These are phyloP conservation scores for Periglandula ipomoeae DNA, from an alignment of 2,329 filamentous ascomycete species.

Conservation along the genomic window DNA sequence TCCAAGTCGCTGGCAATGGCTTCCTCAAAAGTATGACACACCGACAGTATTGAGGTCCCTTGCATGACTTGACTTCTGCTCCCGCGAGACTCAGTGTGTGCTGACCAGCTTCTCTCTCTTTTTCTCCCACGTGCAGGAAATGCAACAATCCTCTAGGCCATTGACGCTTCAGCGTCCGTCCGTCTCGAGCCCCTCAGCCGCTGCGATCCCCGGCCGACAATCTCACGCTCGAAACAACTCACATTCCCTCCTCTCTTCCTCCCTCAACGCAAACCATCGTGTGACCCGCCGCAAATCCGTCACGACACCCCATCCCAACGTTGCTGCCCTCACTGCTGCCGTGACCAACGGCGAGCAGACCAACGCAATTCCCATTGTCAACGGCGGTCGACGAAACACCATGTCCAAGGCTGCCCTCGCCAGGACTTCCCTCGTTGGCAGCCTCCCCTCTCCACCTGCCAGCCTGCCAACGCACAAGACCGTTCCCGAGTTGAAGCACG, in stretches of 20 bases:
- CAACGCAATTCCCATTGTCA: conserved; percentile 47
- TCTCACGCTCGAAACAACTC: conserved; percentile 68
- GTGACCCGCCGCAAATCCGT: conserved; percentile 92
- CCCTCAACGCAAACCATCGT: conserved; percentile 73
- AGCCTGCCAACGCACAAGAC: conserved; percentile 56
- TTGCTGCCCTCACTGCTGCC: conserved; percentile 66
- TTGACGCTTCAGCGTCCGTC: conserved; percentile 54
- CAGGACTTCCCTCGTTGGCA: conserved; percentile 32
- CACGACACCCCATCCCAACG: conserved; percentile 62
- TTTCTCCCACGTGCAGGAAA: conserved; percentile 39
- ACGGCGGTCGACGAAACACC: conserved; percentile 53
- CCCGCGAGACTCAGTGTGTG: conserved; percentile 23
- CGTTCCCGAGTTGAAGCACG: conserved; percentile 38
- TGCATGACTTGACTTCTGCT: conserved; percentile 21
- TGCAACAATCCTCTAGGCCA: conserved; percentile 57
- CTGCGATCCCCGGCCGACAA: conserved; percentile 50
- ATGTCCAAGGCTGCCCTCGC: conserved; percentile 50
- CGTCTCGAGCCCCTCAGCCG: conserved; percentile 47
- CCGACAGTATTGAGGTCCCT: conserved; percentile 15
- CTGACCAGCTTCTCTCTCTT: conserved; percentile 20
- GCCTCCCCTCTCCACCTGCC: conserved; percentile 54
- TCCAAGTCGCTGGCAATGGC: conserved; percentile 42
- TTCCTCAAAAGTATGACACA: conserved; percentile 48
- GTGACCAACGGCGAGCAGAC: conserved; percentile 56
- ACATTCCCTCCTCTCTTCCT: conserved; percentile 68